Conservation (phyloP, 2,329 filamentous ascomycete genomes). For the Emmonsia crescens region DNA sequence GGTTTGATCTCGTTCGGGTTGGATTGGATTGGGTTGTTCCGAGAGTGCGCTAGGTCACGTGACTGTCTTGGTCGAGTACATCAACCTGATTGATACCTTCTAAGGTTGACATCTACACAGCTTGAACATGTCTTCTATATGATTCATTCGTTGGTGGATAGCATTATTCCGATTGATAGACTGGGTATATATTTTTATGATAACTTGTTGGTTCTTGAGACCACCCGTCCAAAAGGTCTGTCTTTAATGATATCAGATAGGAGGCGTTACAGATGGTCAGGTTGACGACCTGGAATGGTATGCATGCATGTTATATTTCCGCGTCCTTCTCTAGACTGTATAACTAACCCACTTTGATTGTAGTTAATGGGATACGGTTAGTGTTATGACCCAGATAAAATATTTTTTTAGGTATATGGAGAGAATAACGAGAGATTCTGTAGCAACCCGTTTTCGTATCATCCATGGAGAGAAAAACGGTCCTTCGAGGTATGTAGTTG, state of each 20-base stretch:
- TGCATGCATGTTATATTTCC: constrained; percentile 16
- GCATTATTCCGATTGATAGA: not conserved
- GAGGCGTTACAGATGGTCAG: constrained; percentile 39
- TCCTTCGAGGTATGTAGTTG: constrained; percentile 50
- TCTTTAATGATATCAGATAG: not conserved
- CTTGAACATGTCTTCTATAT: not conserved
- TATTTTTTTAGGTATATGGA: not conserved
- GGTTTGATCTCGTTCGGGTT: not conserved
- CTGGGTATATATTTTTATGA: not conserved
- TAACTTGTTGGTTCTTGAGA: not conserved
- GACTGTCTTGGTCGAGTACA: not conserved
- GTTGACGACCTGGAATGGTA: constrained; percentile 81
- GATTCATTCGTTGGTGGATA: not conserved
- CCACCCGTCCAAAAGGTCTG: no score
- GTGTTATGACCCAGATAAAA: constrained; percentile 4
- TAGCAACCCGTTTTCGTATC: constrained; percentile 73
- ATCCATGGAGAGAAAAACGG: constrained; percentile 65
- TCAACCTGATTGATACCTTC: not conserved
- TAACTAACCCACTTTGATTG: constrained; percentile 18
- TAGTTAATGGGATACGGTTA: constrained; percentile 71
- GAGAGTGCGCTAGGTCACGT: not conserved
- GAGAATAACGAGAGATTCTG: not conserved
- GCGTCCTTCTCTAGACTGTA: not conserved
- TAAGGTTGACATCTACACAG: not conserved
- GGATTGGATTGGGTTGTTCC: not conserved